Conservation (phyloP, 1,139 yeast species). For the Zygoascus sp. region DNA sequence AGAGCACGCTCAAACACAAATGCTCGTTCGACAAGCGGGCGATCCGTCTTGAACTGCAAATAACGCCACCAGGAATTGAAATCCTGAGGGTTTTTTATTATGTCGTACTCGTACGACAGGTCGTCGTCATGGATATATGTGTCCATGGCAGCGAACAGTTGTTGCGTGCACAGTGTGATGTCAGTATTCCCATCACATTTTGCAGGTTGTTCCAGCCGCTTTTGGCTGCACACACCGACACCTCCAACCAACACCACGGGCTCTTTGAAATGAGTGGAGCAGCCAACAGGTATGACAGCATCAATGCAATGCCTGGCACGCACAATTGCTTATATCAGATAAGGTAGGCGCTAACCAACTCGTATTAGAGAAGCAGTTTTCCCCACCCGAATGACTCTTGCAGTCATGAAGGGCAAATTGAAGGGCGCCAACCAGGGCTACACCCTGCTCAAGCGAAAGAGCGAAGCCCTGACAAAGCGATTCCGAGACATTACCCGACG, state of each 20-base stretch:
- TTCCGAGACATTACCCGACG: constrained; percentile 92
- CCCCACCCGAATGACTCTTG: constrained; percentile 96
- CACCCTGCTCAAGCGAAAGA: constrained; percentile 85
- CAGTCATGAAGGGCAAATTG: constrained; percentile 88
- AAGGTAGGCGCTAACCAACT: constrained; percentile 8
- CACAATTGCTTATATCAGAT: neutral
- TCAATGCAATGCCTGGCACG: too few relatives aligned
- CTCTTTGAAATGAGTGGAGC: constrained; percentile 33
- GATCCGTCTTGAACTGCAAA: constrained; percentile 38
- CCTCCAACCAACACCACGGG: neutral
- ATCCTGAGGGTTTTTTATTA: constrained; percentile 44
- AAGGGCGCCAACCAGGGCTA: constrained; percentile 98
- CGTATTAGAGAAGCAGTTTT: constrained; percentile 49
- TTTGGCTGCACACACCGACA: constrained; percentile 1
- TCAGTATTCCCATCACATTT: neutral
- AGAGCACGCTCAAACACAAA: constrained; percentile 56
- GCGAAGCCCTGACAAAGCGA: constrained; percentile 93
- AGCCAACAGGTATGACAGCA: constrained; percentile 30
- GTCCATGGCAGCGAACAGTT: too few relatives aligned
- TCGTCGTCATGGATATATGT: constrained; percentile 31
- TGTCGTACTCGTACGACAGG: constrained; percentile 44
- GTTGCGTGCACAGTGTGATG: neutral
- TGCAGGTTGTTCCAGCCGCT: neutral
- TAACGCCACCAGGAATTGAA: constrained; percentile 53
- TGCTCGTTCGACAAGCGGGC: constrained; percentile 36